Evolutionary conservation across 2,329 filamentous ascomycete genomes (phyloP).

Genomic region (Sordariomycetes sp.): DNA sequence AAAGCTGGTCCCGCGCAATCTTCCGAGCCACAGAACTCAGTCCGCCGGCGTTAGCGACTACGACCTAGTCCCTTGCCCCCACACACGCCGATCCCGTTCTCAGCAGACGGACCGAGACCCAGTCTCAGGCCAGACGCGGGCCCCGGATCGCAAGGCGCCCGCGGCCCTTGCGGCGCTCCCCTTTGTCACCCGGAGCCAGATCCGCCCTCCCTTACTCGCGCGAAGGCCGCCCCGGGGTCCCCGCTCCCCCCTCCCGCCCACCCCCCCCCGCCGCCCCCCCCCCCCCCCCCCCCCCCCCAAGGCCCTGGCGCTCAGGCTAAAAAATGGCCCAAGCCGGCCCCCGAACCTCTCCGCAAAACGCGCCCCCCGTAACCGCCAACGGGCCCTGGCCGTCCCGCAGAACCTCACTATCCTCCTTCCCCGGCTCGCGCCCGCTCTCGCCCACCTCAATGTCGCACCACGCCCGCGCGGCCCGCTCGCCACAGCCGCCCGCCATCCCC

Average conservation of each 20-base stretch:
- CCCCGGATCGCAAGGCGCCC: neutral
- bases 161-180: too few species aligned
- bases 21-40: neutral
- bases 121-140: neutral
- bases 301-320: too few species aligned
- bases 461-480: constrained; percentile 40
- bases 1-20: neutral
- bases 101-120: constrained; percentile 1
- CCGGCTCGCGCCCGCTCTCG: constrained; percentile 43
- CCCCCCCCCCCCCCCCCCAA: too few species aligned
- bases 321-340: too few species aligned
- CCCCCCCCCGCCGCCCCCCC: too few species aligned
- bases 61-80: too few species aligned
- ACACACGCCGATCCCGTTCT: constrained; percentile 1
- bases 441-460: constrained; percentile 42
- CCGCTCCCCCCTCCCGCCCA: constrained; percentile 27
- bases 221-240: constrained; percentile 25
- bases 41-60: too few species aligned
- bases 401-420: constrained; percentile 49
- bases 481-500: constrained; percentile 31
- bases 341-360: constrained; percentile 21
- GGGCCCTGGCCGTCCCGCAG: constrained; percentile 21
- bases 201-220: neutral
- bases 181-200: neutral
- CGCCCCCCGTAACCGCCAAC: constrained; percentile 10